These are phyloP conservation scores for Penicillium sclerotigenum DNA, from an alignment of 2,329 filamentous ascomycete species.

Conservation along the genomic window DNA sequence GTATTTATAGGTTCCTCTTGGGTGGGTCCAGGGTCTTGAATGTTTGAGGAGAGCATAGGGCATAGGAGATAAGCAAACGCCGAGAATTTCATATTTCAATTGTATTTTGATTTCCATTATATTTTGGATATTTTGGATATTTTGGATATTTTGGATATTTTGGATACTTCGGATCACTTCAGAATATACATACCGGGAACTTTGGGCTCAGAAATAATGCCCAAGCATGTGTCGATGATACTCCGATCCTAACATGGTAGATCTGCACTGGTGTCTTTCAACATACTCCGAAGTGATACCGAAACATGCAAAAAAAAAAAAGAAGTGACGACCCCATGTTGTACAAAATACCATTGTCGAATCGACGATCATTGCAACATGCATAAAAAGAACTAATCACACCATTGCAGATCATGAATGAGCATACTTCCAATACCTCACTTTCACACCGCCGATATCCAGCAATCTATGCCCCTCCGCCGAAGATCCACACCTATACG, in stretches of 20 bases:
- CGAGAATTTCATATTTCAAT: not conserved
- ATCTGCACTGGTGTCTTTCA: slow-evolving; percentile 2
- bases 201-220: not conserved
- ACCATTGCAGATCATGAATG: not conserved
- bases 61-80: not conserved
- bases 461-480: slow-evolving; percentile 34
- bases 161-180: too few species aligned
- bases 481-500: slow-evolving; percentile 30
- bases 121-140: too few species aligned
- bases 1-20: not conserved
- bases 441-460: slow-evolving; percentile 22
- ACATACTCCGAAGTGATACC: not conserved
- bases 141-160: too few species aligned
- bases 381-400: not conserved
- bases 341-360: too few species aligned
- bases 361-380: slow-evolving; percentile 2
- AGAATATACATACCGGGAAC: not conserved
- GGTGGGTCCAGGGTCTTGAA: slow-evolving; percentile 22
- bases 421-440: not conserved
- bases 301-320: not conserved
- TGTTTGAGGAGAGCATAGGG: too few species aligned
- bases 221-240: not conserved
- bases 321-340: not conserved
- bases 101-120: too few species aligned
- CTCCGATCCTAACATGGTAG: slow-evolving; percentile 7